Evolutionary conservation across 2,329 filamentous ascomycete genomes (phyloP), one percentile per base, ranked within the genome.

Genomic region (Cladophialophora yegresii): DNA sequence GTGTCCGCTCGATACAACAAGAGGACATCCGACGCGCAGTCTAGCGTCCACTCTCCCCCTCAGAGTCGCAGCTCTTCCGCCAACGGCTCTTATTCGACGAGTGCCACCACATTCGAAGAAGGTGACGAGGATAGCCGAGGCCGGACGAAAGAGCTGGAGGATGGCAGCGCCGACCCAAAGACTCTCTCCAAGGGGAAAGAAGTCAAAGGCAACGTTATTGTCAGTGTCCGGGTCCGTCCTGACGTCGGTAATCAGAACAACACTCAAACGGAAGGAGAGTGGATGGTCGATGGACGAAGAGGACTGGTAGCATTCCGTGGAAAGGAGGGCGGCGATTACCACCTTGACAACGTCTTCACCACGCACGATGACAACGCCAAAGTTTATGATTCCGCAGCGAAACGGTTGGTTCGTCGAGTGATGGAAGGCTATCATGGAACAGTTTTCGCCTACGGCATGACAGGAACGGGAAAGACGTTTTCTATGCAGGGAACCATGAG

Each of bases 351-450:
- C 79, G 95, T 98, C 67, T 99, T 99, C 77, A 87, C 91, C 57
- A 90, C 92, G 20, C 87, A 96, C 75, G 93, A 99, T 75, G 91
- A 97, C 75, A 99, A 99, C 75, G 87, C 91, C 59, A 89, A 89
- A 75, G 95, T 99, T 9, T 99, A 99, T 76, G 95, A 99, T 77
- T 88, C 93, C 68, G 91, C 87, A 53, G 95, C 95, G 50, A 98
- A 98, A 79, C 89, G 95, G 67, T 83, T 99, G 58, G 95, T 99
- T 54, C 89, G 95, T 71, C 85, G 95, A 72, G 95, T 99, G 56
- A 99, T 99, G 95, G 95, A 99, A 80, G 95, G 95, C 49, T 99
- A 98, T 76, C 93, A 98, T 73, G 95, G 93, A 64, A 99, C 95
- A 0, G 95, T 99, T 26, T 98, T 99, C 76, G 68, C 68, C 3